A percentile compares a stretch with the other conserved stretches of the same genome.
phyloP scores from a whole-genome alignment of 176 grass and related monocot genomes.

The Rhipidocladum racemiflorum region DNA sequence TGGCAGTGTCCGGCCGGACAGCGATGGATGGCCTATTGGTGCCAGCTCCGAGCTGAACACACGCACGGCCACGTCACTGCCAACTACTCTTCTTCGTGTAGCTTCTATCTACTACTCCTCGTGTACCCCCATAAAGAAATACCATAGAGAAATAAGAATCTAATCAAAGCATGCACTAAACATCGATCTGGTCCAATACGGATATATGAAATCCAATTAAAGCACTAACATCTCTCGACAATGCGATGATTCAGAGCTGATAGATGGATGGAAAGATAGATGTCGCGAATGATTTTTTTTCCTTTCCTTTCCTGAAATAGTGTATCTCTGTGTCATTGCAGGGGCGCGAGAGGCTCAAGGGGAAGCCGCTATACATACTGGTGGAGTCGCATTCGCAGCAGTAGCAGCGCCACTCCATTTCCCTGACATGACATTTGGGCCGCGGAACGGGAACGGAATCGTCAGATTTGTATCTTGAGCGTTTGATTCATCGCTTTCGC shows the following conservation, averaged over 20 bases:
- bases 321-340: conserved; percentile 2
- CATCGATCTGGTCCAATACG: background rate
- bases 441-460: background rate
- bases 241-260: background rate
- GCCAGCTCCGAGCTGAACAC: background rate
- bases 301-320: background rate
- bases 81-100: too few relatives aligned
- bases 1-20: background rate
- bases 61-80: too few relatives aligned
- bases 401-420: background rate
- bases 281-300: background rate
- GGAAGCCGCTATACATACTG: conserved; percentile 51
- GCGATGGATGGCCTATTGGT: background rate
- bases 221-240: background rate
- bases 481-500: background rate
- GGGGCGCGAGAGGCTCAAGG: conserved; percentile 63
- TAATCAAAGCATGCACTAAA: background rate
- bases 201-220: background rate
- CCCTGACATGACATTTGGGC: background rate
- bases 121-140: background rate
- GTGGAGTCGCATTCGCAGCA: conserved; percentile 40
- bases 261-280: background rate
- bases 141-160: background rate
- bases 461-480: background rate
- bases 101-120: background rate